These are phyloP conservation scores for Tremellales sp. DNA, from an alignment of 1,284 basidiomycete species.

Conservation along the genomic window DNA sequence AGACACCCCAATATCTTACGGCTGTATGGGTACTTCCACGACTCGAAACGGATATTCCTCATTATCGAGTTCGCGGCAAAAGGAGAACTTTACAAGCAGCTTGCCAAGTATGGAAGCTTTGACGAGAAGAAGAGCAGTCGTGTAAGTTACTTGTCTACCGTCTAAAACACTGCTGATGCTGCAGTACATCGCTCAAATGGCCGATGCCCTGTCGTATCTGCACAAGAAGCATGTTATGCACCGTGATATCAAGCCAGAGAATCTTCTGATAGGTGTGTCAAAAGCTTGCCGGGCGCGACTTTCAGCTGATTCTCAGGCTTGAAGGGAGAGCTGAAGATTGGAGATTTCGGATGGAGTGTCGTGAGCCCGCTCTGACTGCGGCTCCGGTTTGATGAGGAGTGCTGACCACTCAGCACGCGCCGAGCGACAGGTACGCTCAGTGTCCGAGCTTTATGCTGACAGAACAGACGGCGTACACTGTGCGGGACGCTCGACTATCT, in stretches of 20 bases:
- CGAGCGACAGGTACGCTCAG: slow-evolving; percentile 61
- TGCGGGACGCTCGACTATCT: slow-evolving; percentile 97
- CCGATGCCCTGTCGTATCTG: slow-evolving; percentile 88
- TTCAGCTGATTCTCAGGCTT: no score
- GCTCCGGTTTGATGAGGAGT: not conserved
- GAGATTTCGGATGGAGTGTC: slow-evolving; percentile 98
- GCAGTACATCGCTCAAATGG: slow-evolving; percentile 96
- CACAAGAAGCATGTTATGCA: slow-evolving; percentile 98
- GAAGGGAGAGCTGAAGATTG: slow-evolving; percentile 96
- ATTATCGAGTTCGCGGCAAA: slow-evolving; percentile 96
- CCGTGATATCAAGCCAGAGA: slow-evolving; percentile 98
- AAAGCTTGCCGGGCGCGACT: not conserved
- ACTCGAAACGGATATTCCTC: slow-evolving; percentile 94
- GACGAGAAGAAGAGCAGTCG: slow-evolving; percentile 75
- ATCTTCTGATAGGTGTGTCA: slow-evolving; percentile 71
- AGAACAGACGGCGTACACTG: slow-evolving; percentile 65
- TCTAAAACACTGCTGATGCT: not conserved
- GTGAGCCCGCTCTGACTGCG: slow-evolving; percentile 14
- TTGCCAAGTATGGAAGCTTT: slow-evolving; percentile 79
- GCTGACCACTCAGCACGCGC: slow-evolving; percentile 62
- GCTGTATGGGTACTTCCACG: slow-evolving; percentile 95
- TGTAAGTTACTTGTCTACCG: slow-evolving; percentile 41
- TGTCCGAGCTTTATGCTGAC: not conserved
- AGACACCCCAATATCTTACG: slow-evolving; percentile 92
- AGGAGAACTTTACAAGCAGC: slow-evolving; percentile 93